Conservation (phyloP, 306 rosid species). For the Prunus padus region DNA sequence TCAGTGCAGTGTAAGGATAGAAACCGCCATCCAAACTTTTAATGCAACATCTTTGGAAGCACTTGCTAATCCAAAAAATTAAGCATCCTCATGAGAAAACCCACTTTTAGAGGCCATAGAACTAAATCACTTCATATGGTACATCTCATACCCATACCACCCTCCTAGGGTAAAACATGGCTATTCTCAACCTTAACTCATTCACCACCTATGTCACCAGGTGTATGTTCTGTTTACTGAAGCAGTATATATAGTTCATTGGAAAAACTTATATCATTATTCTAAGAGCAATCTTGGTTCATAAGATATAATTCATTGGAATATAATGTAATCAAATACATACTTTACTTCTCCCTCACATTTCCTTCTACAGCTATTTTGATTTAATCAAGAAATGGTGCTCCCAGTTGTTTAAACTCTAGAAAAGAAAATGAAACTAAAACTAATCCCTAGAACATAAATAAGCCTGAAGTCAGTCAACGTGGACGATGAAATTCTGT, state of each 20-base stretch:
- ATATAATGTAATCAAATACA: background rate
- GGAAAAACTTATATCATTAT: background rate
- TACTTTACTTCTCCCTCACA: background rate
- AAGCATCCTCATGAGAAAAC: background rate
- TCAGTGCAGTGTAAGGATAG: background rate
- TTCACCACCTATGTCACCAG: background rate
- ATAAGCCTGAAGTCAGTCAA: background rate
- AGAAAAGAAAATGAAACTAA: background rate
- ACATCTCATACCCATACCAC: background rate
- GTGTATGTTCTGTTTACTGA: background rate
- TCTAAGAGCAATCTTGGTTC: background rate
- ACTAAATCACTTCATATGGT: background rate
- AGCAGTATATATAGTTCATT: background rate
- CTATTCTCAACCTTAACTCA: background rate
- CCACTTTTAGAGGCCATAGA: background rate
- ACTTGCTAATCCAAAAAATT: background rate
- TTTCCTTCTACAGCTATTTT: background rate
- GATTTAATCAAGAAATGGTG: background rate
- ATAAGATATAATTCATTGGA: background rate
- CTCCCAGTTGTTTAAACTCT: background rate
- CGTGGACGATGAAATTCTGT: background rate
- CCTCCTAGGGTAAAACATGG: background rate
- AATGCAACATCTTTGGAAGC: background rate
- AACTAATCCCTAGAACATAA: conserved; percentile 6
- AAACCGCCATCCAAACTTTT: conserved; percentile 1